Evolutionary conservation across 129 eudicot species (phyloP), one percentile per base, ranked within the genome.

Genomic region (Saposhnikovia divaricata): DNA sequence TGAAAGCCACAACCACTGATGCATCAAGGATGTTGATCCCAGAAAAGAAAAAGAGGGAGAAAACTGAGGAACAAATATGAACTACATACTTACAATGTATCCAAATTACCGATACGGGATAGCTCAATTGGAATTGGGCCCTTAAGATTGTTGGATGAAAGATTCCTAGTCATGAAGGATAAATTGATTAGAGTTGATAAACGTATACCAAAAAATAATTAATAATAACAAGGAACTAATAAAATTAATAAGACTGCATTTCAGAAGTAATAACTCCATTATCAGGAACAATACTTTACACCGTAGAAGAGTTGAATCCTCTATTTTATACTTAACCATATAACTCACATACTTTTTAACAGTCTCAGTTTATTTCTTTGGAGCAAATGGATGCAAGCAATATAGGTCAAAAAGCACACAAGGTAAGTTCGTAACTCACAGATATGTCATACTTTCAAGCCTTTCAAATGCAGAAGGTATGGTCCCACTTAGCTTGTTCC

Each of bases 401-500:
- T 6, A 21, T 10, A 19, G 55, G 19, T 9, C 8, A 61, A 25
- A 72, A 4, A 38, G 38, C 16, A 44, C 16, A 44, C 19, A 76
- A 27, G 72, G 44, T 44, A 5, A 11, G 44, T n/a, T 53, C 27
- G 19, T 5, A 77, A 90, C 96, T 92, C 69, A 92, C 99, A 96
- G 87, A 59, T 96, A 92, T n/a, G 99, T 96, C 99, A 96, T 96
- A 87, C 98, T 96, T 87, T 92, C 98, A 37, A 96, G 89, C 82
- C 87, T 90, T 40, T 96, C 91, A 82, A 92, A 87, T 82, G 90
- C 85, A 28, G 83, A 87, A 70, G 99, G 99, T 73, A 96, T 89
- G 61, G 93, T 90, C 21, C 98, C 99, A 88, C 88, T 89, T 71
- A 96, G 81, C 80, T 82, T 88, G 88, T 96, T 96, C 55, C 99